Evolutionary conservation across 1,284 basidiomycete species (phyloP).

Genomic region (Ceratobasidium sp.): DNA sequence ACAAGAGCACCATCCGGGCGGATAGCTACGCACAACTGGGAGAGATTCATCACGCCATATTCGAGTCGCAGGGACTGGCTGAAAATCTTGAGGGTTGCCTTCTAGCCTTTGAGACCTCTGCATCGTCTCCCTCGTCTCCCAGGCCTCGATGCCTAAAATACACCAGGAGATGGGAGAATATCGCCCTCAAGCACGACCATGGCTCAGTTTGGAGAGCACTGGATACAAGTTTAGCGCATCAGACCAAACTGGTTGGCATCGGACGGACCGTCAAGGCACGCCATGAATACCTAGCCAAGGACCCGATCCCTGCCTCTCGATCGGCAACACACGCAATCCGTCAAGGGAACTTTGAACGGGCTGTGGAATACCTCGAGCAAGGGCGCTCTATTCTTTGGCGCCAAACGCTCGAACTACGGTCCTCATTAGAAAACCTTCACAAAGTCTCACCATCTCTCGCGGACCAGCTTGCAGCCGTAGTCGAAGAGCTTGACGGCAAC

Average conservation of each 20-base stretch:
- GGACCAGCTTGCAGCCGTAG: constrained; percentile 24
- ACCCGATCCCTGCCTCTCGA: constrained; percentile 27
- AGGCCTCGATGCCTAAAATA: constrained; percentile 17
- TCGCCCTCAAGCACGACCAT: constrained; percentile 17
- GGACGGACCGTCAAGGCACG: constrained; percentile 16
- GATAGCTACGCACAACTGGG: constrained; percentile 33
- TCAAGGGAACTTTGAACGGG: constrained; percentile 26
- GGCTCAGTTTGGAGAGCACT: constrained; percentile 7
- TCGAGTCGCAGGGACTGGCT: constrained; percentile 3
- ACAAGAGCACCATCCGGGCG: constrained; percentile 15
- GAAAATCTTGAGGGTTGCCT: constrained; percentile 12
- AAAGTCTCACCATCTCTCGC: constrained; percentile 17
- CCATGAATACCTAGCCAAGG: constrained; percentile 32
- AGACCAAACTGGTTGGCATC: constrained; percentile 17
- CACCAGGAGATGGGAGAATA: constrained; percentile 26
- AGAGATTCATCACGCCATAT: constrained; percentile 13
- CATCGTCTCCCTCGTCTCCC: constrained; percentile 19
- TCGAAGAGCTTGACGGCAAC: constrained; percentile 19
- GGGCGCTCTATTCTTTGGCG: constrained; percentile 44
- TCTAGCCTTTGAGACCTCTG: constrained; percentile 14
- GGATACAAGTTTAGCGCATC: constrained; percentile 17
- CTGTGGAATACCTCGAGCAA: constrained; percentile 43
- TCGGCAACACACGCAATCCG: constrained; percentile 42
- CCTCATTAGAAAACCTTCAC: constrained; percentile 23
- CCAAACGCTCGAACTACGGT: constrained; percentile 34